Evolutionary conservation across 495 filamentous ascomycete species (phyloP), one percentile per base, ranked within the genome.

Genomic region (Aspergillus asperescens): DNA sequence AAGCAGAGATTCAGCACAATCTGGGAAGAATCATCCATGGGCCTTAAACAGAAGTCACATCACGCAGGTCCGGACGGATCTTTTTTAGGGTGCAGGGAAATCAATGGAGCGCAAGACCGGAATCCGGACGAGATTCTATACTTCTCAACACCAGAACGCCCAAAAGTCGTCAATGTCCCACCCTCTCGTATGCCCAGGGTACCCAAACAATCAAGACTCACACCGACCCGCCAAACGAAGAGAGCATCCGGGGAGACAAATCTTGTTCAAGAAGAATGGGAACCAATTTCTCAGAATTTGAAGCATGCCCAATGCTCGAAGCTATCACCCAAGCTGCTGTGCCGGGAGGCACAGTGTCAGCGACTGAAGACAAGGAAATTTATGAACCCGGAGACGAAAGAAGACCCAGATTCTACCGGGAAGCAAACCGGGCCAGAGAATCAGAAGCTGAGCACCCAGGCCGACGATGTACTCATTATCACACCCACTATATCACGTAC

Each of bases 11-110:
- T 63, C 24, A 72, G 72, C 54, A 71, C 67, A 0, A 70, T 70
- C 20, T 72, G 65, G 65, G 68, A 72, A 32, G 65, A 72, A 23
- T 63, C 61, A 2, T 61, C 67, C 10, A 47, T 54, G 7, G 65
- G 66, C 48, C 28, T 51, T 15, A 69, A 61, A 31, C 59, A 61
- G 18, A 63, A 61, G 32, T 22, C 51, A 34, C 35, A 42, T 2
- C 57, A 58, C 7, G 29, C 63, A 5, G 66, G 61, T 24, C 50
- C 55, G 0, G 71, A 74, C 23, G 72, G 71, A 12, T 74, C 70
- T 69, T 75, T 75, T 69, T 71, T 75, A 69, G 71, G 70, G 10
- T 74, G 71, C 66, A 70, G 67, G 61, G 70, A 72, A 41, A 73
- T 74, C 49, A 67, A 69, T 48, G 63, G 63, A 10, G 60, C 66